phyloP scores from a whole-genome alignment of 495 filamentous ascomycete genomes.

The Aspergillus homomorphus region DNA sequence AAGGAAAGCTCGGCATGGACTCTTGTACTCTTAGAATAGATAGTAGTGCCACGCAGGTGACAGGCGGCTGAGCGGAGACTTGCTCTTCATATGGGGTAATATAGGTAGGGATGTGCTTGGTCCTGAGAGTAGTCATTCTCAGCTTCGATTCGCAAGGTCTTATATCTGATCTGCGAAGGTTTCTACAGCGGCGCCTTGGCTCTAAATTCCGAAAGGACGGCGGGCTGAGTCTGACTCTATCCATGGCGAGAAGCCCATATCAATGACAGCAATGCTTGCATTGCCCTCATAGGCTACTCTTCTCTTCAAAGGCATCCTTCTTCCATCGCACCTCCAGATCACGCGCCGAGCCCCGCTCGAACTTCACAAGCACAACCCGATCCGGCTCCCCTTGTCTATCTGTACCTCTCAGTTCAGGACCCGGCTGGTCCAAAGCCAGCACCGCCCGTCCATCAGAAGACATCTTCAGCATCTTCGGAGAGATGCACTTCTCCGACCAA shows the following conservation, averaged over 20 bases:
- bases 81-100: too few relatives aligned
- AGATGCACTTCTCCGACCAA: conserved; percentile 79
- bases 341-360: conserved; percentile 54
- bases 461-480: conserved; percentile 57
- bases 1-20: too few relatives aligned
- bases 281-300: conserved; percentile 30
- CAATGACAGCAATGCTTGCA: not conserved
- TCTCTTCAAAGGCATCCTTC: conserved; percentile 44
- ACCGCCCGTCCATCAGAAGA: conserved; percentile 58
- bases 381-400: conserved; percentile 66
- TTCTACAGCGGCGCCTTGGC: too few relatives aligned
- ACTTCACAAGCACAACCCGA: conserved; percentile 67
- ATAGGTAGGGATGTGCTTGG: too few relatives aligned
- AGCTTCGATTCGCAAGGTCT: too few relatives aligned
- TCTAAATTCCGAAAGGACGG: too few relatives aligned
- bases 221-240: too few relatives aligned
- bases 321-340: conserved; percentile 53
- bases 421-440: conserved; percentile 67
- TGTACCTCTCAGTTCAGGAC: conserved; percentile 62
- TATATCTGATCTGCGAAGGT: too few relatives aligned
- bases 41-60: too few relatives aligned
- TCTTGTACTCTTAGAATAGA: too few relatives aligned
- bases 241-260: not conserved
- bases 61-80: too few relatives aligned
- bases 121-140: too few relatives aligned